Conservation (phyloP, 129 eudicot species). For the Flaveria robusta region DNA sequence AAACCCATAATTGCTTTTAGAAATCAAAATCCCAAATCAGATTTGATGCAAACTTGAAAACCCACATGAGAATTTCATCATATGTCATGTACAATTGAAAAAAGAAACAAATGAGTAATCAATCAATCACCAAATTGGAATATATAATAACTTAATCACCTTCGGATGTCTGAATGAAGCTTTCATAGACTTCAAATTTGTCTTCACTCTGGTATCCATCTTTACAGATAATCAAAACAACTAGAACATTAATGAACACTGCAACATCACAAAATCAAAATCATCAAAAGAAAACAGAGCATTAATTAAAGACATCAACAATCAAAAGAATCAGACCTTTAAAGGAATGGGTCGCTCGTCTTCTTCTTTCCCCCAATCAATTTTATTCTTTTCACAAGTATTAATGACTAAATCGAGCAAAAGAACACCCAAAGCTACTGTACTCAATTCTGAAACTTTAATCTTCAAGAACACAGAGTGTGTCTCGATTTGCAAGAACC, state of each 20-base stretch:
- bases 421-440: too few species aligned
- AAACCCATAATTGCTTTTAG: slow-evolving; percentile 27
- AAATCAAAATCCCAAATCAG: not conserved
- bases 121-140: not conserved
- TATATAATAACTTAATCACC: slow-evolving; percentile 32
- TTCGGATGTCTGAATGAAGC: slow-evolving; percentile 53
- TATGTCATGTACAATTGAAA: too few species aligned
- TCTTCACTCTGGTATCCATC: slow-evolving; percentile 60
- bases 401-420: slow-evolving; percentile 21
- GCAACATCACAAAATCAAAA: slow-evolving; percentile 31
- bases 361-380: slow-evolving; percentile 17
- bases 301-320: slow-evolving; percentile 11
- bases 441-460: too few species aligned
- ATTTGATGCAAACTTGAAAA: not conserved
- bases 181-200: slow-evolving; percentile 53
- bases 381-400: slow-evolving; percentile 27
- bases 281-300: slow-evolving; percentile 21
- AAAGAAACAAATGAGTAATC: not conserved
- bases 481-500: too few species aligned
- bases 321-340: slow-evolving; percentile 41
- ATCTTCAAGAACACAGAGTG: too few species aligned
- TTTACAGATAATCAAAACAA: slow-evolving; percentile 20
- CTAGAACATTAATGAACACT: slow-evolving; percentile 35
- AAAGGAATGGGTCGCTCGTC: slow-evolving; percentile 27
- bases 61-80: too few species aligned